Evolutionary conservation across 768 basidiomycete species (phyloP).

Genomic region (Amyloporia xantha): DNA sequence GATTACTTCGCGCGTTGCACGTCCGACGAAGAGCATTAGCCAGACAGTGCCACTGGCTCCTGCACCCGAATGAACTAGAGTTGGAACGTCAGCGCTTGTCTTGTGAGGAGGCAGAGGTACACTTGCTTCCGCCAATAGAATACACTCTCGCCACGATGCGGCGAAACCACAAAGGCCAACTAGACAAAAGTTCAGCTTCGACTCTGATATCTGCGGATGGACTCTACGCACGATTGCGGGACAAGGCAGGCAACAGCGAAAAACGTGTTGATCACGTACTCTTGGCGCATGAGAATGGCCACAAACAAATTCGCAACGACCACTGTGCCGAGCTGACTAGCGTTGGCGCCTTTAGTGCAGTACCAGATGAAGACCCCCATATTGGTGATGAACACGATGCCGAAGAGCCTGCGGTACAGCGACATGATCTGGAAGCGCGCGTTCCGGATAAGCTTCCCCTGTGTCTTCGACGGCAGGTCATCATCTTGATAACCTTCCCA

Average conservation of each 20-base stretch:
- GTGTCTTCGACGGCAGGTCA: conserved; percentile 41
- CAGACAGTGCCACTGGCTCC: conserved; percentile 48
- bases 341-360: conserved; percentile 20
- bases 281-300: conserved; percentile 39
- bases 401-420: conserved; percentile 50
- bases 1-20: conserved; percentile 44
- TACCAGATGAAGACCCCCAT: conserved; percentile 40
- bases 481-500: conserved; percentile 52
- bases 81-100: not conserved
- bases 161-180: conserved; percentile 51
- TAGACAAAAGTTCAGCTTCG: conserved; percentile 25
- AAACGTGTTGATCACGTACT: conserved; percentile 54
- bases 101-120: not conserved
- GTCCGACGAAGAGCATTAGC: conserved; percentile 42
- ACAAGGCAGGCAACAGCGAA: conserved; percentile 46
- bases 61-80: conserved; percentile 45
- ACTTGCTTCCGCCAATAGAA: conserved; percentile 45
- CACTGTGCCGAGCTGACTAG: conserved; percentile 29
- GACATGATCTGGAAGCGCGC: conserved; percentile 49
- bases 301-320: conserved; percentile 38
- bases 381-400: conserved; percentile 45
- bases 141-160: conserved; percentile 50
- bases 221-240: conserved; percentile 34
- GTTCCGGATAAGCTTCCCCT: conserved; percentile 43
- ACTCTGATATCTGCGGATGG: not conserved